Evolutionary conservation across 2,329 filamentous ascomycete species (phyloP).

Genomic region (Talaromyces islandicus): DNA sequence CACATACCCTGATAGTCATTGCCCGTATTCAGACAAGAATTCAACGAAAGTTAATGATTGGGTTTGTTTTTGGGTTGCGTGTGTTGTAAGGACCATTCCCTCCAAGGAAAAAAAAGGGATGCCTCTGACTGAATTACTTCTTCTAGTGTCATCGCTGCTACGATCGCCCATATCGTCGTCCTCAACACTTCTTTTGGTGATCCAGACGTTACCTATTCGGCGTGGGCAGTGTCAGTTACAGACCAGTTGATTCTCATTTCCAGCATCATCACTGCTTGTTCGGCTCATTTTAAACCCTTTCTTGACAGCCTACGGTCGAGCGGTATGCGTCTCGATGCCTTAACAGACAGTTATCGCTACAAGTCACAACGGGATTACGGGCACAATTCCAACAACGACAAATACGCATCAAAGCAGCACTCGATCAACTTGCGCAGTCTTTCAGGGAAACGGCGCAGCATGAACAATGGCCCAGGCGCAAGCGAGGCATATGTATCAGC

Average conservation of each 20-base stretch:
- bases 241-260: constrained; percentile 13
- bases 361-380: constrained; percentile 7
- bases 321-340: constrained; percentile 19
- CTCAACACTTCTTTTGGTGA: constrained; percentile 9
- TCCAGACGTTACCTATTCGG: constrained; percentile 16
- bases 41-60: constrained; percentile 14
- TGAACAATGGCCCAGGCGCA: neutral
- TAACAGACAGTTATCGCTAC: constrained; percentile 11
- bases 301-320: constrained; percentile 24
- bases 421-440: constrained; percentile 14
- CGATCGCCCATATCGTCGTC: constrained; percentile 18
- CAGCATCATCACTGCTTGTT: constrained; percentile 25
- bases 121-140: neutral
- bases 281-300: constrained; percentile 26
- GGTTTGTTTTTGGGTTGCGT: constrained; percentile 17
- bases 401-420: neutral
- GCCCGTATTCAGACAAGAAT: constrained; percentile 17
- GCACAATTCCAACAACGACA: constrained; percentile 12
- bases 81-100: constrained; percentile 15
- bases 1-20: constrained; percentile 18
- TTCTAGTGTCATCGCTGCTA: constrained; percentile 19
- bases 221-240: constrained; percentile 17
- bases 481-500: constrained; percentile 12
- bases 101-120: neutral
- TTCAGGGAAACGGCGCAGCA: constrained; percentile 9